A percentile compares a stretch with the other conserved stretches of the same genome.
Evolutionary conservation across 306 rosid species (phyloP).

Genomic region (Prunus armeniaca): DNA sequence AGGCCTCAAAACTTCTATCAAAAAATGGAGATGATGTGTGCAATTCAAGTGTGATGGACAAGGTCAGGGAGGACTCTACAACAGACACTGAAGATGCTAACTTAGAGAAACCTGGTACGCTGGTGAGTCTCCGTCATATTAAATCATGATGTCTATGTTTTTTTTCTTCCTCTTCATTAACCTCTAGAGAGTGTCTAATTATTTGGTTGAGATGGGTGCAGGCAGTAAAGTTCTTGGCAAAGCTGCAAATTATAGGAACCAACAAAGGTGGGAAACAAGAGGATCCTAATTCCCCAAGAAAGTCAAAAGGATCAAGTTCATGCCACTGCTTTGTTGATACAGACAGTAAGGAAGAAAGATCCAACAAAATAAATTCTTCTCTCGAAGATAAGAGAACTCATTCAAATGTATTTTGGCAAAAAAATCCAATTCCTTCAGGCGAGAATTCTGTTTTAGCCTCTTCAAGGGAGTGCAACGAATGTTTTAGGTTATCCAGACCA

Average conservation of each 20-base stretch:
- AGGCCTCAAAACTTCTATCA: conserved; percentile 50
- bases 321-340: conserved; percentile 18
- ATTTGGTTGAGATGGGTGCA: conserved; percentile 34
- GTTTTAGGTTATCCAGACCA: conserved; percentile 26
- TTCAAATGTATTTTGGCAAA: conserved; percentile 18
- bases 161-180: not conserved
- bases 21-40: conserved; percentile 29
- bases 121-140: conserved; percentile 32
- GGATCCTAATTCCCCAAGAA: conserved; percentile 24
- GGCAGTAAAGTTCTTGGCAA: conserved; percentile 59
- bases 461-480: conserved; percentile 36
- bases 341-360: conserved; percentile 26
- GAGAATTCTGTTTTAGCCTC: conserved; percentile 24
- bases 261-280: conserved; percentile 36
- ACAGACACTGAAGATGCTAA: conserved; percentile 29
- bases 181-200: conserved; percentile 1
- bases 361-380: conserved; percentile 13
- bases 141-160: not conserved
- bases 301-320: conserved; percentile 24
- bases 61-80: conserved; percentile 28
- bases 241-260: conserved; percentile 39
- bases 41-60: conserved; percentile 13
- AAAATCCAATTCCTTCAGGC: conserved; percentile 20
- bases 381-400: conserved; percentile 17
- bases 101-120: conserved; percentile 20